Base-by-base conservation (phyloP, 768 basidiomycete species). In the Boletus coccyginus region DNA sequence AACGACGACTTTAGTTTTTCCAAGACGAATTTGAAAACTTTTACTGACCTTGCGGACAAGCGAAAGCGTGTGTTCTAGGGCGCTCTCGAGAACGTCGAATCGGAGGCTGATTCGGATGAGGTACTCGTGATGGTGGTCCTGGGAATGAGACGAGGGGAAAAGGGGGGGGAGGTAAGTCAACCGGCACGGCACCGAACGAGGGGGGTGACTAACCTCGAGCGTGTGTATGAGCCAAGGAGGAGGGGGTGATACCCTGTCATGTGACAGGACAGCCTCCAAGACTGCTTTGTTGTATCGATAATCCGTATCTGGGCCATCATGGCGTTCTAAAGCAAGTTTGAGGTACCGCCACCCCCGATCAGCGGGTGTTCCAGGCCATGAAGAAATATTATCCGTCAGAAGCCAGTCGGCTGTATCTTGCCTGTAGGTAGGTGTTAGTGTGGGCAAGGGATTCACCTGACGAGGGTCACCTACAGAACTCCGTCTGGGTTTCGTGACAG, bases 321-420 rank as follows among this genome's bases (percentile, higher is more conserved):
- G 83, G 46, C 87, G 83, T 54, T 87, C 83, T 58, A 98, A 77
- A 19, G 87, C 81, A 61, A 85, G 79, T 60, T 92, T 88, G 44
- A 99, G 80, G 70, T 94, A 94, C 66, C 89, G 81, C 91, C 94
- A 94, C 6, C 87, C 93, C 58, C 90, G 82, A 60, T 91, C 87
- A 36, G 85, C 81, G 17, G 86, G 77, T 7, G 88, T 81, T 5
- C 95, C 95, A 19, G 88, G 81, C 88, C 96, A 96, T 0, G 89
- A 87, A 3, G 85, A 80, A 11, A 91, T 80, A 56, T 86, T 84
- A 65, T 93, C 90, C 19, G 86, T 86, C 38, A 91, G 76, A 35
- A 98, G 77, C 94, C 95, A 98, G 59, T 88, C 85, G 1, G 85
- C 84, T 5, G 80, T 82, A 52, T 89, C 84, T 72, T 81, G 79